Evolutionary conservation across 2,329 filamentous ascomycete species (phyloP).

Genomic region (Colletotrichum plurivorum): DNA sequence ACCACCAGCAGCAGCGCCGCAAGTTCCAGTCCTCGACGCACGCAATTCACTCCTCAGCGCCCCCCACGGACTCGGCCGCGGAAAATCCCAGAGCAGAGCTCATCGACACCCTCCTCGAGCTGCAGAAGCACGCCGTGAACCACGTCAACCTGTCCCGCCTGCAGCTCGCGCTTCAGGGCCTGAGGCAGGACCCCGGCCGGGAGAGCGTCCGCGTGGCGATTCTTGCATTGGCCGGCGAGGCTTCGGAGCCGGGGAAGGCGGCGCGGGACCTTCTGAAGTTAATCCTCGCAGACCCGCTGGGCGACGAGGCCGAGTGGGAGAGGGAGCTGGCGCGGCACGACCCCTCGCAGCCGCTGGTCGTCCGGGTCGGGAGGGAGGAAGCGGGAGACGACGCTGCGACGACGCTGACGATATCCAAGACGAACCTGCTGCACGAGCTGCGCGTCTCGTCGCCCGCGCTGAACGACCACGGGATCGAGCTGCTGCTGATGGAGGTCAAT

Average conservation of each 20-base stretch:
- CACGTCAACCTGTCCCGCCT: constrained; percentile 78
- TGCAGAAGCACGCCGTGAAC: constrained; percentile 73
- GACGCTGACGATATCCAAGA: constrained; percentile 43
- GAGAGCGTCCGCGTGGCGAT: constrained; percentile 73
- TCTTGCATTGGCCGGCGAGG: constrained; percentile 59
- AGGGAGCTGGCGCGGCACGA: constrained; percentile 68
- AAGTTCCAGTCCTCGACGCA: constrained; percentile 31
- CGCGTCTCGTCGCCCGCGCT: constrained; percentile 74
- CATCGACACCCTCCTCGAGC: constrained; percentile 68
- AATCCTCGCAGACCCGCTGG: constrained; percentile 79
- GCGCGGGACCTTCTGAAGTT: constrained; percentile 78
- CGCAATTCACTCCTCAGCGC: constrained; percentile 17
- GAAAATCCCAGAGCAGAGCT: constrained; percentile 65
- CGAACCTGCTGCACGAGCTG: constrained; percentile 68
- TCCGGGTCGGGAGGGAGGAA: constrained; percentile 58
- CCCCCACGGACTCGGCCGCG: constrained; percentile 34
- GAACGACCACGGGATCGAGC: constrained; percentile 74
- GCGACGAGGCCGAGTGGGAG: constrained; percentile 76
- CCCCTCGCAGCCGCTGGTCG: constrained; percentile 70
- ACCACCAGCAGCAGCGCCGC: constrained; percentile 40
- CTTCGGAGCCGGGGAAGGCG: constrained; percentile 56
- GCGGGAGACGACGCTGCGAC: background rate
- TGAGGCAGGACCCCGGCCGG: constrained; percentile 68
- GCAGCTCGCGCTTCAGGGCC: constrained; percentile 78
- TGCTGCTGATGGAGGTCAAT: constrained; percentile 70